Percentiles rank a stretch among this genome's conserved stretches.
Evolutionary conservation across 495 filamentous ascomycete genomes (phyloP).

Genomic region (Thermothielavioides terrestris): DNA sequence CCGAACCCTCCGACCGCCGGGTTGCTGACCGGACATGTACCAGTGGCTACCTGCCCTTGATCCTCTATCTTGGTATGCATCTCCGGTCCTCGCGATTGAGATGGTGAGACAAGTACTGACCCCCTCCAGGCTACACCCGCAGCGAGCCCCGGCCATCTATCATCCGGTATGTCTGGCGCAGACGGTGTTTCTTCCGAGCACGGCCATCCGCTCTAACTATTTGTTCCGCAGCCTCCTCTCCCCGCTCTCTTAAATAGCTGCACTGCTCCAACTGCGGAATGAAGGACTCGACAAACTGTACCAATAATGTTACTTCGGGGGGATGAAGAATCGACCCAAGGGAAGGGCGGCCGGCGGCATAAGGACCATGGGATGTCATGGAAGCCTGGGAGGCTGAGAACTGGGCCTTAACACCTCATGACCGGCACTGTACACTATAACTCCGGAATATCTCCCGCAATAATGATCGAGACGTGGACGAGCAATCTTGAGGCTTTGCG

Average conservation of each 20-base stretch:
- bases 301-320: too few relatives aligned
- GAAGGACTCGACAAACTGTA: slow-evolving; percentile 8
- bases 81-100: background rate
- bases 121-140: slow-evolving; percentile 70
- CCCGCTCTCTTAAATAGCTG: slow-evolving; percentile 50
- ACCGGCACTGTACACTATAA: slow-evolving; percentile 23
- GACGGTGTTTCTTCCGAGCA: background rate
- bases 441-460: slow-evolving; percentile 11
- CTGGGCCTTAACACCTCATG: slow-evolving; percentile 4
- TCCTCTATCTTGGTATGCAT: slow-evolving; percentile 85
- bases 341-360: background rate
- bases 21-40: slow-evolving; percentile 31
- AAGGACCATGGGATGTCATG: background rate
- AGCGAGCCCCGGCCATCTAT: slow-evolving; percentile 87
- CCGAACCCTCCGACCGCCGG: background rate
- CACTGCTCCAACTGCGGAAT: background rate
- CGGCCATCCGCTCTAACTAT: slow-evolving; percentile 5
- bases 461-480: background rate
- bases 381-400: background rate
- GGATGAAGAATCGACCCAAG: too few relatives aligned
- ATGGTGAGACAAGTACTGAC: slow-evolving; percentile 24
- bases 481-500: background rate
- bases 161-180: slow-evolving; percentile 60
- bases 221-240: slow-evolving; percentile 57
- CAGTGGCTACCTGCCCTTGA: slow-evolving; percentile 93